Evolutionary conservation across 2,329 filamentous ascomycete species (phyloP).

Genomic region (Sclerotinia subarctica): DNA sequence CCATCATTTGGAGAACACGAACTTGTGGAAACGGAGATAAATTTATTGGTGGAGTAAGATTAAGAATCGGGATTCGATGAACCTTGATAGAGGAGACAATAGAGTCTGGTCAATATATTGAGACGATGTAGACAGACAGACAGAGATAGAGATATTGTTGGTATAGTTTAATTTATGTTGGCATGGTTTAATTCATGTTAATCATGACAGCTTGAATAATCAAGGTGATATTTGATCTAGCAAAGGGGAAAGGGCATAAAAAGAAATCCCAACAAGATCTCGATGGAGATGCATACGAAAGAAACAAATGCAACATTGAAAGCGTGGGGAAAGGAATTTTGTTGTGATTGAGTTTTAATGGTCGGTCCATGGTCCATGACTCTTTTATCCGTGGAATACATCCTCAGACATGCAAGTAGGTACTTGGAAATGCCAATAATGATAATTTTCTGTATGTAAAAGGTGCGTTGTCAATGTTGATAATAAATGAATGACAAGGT

Average conservation of each 20-base stretch:
- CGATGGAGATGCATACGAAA: slow-evolving; percentile 9
- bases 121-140: background rate
- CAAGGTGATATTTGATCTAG: slow-evolving; percentile 2
- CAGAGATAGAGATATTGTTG: background rate
- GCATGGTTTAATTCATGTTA: background rate
- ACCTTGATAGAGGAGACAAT: background rate
- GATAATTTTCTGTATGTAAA: background rate
- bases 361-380: background rate
- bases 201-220: background rate
- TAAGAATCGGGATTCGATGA: background rate
- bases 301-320: background rate
- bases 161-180: background rate
- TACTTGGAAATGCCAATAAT: background rate
- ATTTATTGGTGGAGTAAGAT: background rate
- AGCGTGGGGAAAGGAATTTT: background rate
- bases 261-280: slow-evolving; percentile 18
- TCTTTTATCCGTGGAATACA: background rate
- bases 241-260: no score
- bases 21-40: background rate
- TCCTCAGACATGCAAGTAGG: background rate
- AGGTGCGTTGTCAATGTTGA: slow-evolving; percentile 15
- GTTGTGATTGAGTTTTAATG: background rate
- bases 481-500: no score
- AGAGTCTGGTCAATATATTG: background rate
- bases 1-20: background rate